Base-by-base conservation (phyloP, 768 basidiomycete species). In the Auricularia cornea region DNA sequence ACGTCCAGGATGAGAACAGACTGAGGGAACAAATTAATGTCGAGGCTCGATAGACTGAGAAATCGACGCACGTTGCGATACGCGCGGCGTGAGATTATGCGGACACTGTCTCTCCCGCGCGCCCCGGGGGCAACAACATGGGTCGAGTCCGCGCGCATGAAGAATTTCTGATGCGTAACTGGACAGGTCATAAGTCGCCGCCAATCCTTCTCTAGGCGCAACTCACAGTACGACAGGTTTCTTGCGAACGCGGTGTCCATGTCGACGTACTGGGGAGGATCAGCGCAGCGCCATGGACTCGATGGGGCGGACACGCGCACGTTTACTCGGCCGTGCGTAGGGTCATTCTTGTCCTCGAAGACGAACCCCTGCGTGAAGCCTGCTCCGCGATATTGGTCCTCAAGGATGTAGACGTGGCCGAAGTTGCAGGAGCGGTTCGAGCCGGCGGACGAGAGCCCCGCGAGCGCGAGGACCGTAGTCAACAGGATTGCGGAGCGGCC, bases 271-370 rank as follows among this genome's bases (percentile, higher is more conserved):
- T 86, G 81, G 60, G 48, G 26, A 6, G 51, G 30, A 10, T 59
- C 14, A 59, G 59, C 28, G 10, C 23, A 14, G 8, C 18, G n/a
- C 16, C 30, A 31, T 59, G 30, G n/a, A 3, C 10, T 60, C 3
- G 30, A 26, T 52, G 3, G 20, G 59, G 29, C n/a, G 30, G 20
- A n/a, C 11, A 12, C 14, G 38, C 30, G 18, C 28, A 8, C 29
- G 18, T n/a, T 28, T 63, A 85, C 83, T 60, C 81, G 74, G n/a
- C 86, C 86, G 65, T 86, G 82, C 0, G 86, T 88, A n/a, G 84
- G 85, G 69, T 88, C 86, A 63, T 79, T 68, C 30, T 70, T 61
- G 8, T 78, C 80, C 66, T 83, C 77, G 80, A 81, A 87, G 1
- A 68, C 71, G 76, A 80, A 88, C 5, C 63, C 64, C 23, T 75